Percentiles rank a stretch among this genome's conserved stretches.
phyloP scores from a whole-genome alignment of 768 basidiomycete genomes.

The Suillus tomentosus region DNA sequence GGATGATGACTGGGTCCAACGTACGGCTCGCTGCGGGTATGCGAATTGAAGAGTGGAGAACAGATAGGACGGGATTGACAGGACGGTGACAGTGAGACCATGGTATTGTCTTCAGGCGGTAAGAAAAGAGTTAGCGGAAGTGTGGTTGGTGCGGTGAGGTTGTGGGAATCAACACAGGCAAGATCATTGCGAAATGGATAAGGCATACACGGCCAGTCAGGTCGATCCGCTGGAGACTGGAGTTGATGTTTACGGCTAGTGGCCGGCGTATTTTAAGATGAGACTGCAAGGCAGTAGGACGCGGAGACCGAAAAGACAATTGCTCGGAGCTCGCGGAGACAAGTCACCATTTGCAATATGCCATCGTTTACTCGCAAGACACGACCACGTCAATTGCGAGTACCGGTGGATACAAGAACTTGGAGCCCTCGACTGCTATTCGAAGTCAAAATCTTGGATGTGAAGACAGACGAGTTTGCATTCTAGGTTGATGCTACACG shows the following conservation, averaged over 20 bases:
- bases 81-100: not conserved
- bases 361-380: not conserved
- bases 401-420: not conserved
- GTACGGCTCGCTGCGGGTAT: not conserved
- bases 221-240: not conserved
- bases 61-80: not conserved
- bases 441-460: not conserved
- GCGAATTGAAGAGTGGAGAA: not conserved
- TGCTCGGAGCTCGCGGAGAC: not conserved
- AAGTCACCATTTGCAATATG: not conserved
- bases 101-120: not conserved
- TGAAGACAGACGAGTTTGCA: too few species aligned
- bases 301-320: slow-evolving; percentile 23
- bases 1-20: not conserved
- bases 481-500: not conserved
- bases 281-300: not conserved
- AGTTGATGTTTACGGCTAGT: not conserved
- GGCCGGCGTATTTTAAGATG: not conserved
- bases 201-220: not conserved
- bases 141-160: not conserved
- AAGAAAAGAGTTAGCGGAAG: not conserved
- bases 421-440: not conserved
- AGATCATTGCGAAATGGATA: not conserved
- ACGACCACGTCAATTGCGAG: not conserved
- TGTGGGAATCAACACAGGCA: not conserved